Percentiles rank a stretch among this genome's conserved stretches.
phyloP scores from a whole-genome alignment of 108 stramenopile species.

The Pseudonitzschia multiseries region DNA sequence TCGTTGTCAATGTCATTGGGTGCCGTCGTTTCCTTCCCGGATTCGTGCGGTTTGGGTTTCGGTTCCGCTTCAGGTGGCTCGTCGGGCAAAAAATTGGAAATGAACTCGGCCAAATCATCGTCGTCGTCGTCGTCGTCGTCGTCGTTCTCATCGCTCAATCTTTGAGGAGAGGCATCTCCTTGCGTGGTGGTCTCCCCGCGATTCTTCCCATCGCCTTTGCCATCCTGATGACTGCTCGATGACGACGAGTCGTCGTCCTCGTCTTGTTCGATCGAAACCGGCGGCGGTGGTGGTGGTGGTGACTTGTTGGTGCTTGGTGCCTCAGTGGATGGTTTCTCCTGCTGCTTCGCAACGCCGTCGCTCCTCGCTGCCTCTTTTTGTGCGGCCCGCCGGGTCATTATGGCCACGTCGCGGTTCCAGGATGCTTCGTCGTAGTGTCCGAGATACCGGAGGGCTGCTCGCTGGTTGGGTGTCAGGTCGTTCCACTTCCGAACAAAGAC shows the following conservation, averaged over 20 bases:
- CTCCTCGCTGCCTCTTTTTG: too few species aligned
- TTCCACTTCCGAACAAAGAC: background rate
- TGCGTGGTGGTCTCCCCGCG: background rate
- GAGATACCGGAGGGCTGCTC: background rate
- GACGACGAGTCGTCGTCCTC: too few species aligned
- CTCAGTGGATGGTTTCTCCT: too few species aligned
- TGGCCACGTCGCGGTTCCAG: background rate
- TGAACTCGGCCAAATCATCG: background rate
- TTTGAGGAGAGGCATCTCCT: too few species aligned
- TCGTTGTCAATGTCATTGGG: too few species aligned
- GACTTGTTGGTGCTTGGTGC: too few species aligned
- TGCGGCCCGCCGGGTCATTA: background rate
- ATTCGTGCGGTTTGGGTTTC: background rate
- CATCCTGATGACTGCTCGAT: too few species aligned
- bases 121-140: constrained; percentile 2
- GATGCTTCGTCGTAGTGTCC: background rate
- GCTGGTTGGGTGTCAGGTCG: background rate
- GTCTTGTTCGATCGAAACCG: background rate
- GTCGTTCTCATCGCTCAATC: too few species aligned
- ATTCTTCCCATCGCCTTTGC: background rate
- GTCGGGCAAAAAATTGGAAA: background rate
- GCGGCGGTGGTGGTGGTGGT: too few species aligned
- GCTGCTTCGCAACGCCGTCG: too few species aligned
- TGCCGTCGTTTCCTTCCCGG: background rate
- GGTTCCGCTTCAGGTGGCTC: too few species aligned